Evolutionary conservation across 306 rosid species (phyloP).

Genomic region (Medicago truncatula): DNA sequence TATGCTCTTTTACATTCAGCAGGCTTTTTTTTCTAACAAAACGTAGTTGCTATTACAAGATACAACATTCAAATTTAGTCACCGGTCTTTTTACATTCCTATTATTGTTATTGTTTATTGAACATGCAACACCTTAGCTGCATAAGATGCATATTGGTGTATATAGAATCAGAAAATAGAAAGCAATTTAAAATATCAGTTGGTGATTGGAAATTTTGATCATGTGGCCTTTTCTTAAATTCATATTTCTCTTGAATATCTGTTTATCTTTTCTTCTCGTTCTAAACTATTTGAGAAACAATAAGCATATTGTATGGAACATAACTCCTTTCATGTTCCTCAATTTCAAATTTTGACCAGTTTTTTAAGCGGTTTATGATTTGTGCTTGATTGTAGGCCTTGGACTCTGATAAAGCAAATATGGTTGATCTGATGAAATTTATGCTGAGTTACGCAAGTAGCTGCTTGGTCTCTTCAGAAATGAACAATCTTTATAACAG

Average conservation of each 20-base stretch:
- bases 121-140: not conserved
- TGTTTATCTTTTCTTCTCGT: conserved; percentile 17
- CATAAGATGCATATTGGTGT: not conserved
- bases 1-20: conserved; percentile 1
- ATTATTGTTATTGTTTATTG: not conserved
- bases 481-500: conserved; percentile 52
- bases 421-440: conserved; percentile 90
- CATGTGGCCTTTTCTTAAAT: conserved; percentile 9
- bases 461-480: conserved; percentile 54
- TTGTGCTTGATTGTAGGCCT: conserved; percentile 52
- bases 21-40: not conserved
- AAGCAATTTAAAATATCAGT: conserved; percentile 14
- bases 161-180: not conserved
- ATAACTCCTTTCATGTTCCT: conserved; percentile 22
- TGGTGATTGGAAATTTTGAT: conserved; percentile 14
- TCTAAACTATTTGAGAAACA: conserved; percentile 21
- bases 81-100: conserved; percentile 10
- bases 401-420: conserved; percentile 65
- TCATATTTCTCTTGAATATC: conserved; percentile 8
- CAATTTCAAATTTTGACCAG: conserved; percentile 12
- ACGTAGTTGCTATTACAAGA: not conserved
- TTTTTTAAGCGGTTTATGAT: conserved; percentile 31
- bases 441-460: conserved; percentile 81
- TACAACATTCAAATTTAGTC: not conserved
- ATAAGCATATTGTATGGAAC: conserved; percentile 4